These are phyloP conservation scores for Batkoa obscura DNA, from an alignment of 371 early-diverging fungal species.

Conservation along the genomic window DNA sequence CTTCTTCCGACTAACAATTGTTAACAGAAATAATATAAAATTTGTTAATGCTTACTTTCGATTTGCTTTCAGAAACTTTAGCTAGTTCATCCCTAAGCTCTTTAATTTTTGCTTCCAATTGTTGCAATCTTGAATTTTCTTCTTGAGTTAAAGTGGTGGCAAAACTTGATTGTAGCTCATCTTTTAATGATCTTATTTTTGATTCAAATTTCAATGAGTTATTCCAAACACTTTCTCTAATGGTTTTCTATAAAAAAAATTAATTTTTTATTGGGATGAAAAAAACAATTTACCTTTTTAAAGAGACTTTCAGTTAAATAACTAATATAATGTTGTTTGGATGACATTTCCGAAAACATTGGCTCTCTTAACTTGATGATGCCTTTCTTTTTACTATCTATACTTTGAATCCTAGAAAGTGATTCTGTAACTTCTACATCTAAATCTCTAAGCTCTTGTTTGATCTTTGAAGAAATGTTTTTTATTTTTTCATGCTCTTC, in stretches of 20 bases:
- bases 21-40: not conserved
- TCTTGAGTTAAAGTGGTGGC: slow-evolving; percentile 22
- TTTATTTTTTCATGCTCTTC: slow-evolving; percentile 25
- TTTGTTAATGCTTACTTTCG: not conserved
- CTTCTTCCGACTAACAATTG: slow-evolving; percentile 24
- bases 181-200: slow-evolving; percentile 30
- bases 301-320: slow-evolving; percentile 20
- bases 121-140: slow-evolving; percentile 30
- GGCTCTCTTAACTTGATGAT: slow-evolving; percentile 28
- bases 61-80: slow-evolving; percentile 16
- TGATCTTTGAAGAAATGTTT: slow-evolving; percentile 18
- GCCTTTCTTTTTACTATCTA: slow-evolving; percentile 26
- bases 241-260: slow-evolving; percentile 15
- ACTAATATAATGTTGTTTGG: slow-evolving; percentile 29
- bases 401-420: slow-evolving; percentile 22
- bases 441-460: slow-evolving; percentile 24
- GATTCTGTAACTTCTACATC: slow-evolving; percentile 52
- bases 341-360: slow-evolving; percentile 21
- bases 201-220: slow-evolving; percentile 19
- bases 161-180: slow-evolving; percentile 34
- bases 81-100: slow-evolving; percentile 21
- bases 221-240: slow-evolving; percentile 16
- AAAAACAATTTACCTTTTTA: slow-evolving; percentile 16
- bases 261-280: not conserved
- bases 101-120: slow-evolving; percentile 27